phyloP scores from a whole-genome alignment of 2,329 filamentous ascomycete genomes.

The Penicillium sclerotiorum region DNA sequence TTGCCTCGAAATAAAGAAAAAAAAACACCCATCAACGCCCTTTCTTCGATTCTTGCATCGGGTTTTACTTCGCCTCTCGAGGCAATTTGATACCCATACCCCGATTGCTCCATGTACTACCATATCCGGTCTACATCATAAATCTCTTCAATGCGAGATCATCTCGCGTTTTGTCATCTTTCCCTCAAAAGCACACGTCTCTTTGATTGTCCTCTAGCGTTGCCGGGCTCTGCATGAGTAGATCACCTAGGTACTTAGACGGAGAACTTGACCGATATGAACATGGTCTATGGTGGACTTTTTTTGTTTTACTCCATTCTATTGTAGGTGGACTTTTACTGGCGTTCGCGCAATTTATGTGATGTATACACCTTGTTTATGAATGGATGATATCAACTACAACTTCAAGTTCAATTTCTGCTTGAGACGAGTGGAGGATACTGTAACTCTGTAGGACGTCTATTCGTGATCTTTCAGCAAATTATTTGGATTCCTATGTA shows the following conservation, averaged over 20 bases:
- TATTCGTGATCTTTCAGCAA: neutral
- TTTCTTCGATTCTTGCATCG: slow-evolving; percentile 17
- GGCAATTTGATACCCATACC: slow-evolving; percentile 27
- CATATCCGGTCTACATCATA: slow-evolving; percentile 18
- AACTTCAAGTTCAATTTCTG: too few species aligned
- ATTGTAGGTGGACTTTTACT: slow-evolving; percentile 14
- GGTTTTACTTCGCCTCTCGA: slow-evolving; percentile 12
- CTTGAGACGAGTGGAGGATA: too few species aligned
- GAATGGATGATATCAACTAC: slow-evolving; percentile 22
- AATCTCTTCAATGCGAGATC: neutral
- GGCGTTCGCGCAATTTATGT: slow-evolving; percentile 14
- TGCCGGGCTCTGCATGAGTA: neutral
- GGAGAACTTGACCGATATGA: slow-evolving; percentile 24
- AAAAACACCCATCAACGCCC: neutral
- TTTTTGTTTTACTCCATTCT: neutral
- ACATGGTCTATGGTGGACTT: slow-evolving; percentile 20
- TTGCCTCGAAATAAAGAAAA: slow-evolving; percentile 48
- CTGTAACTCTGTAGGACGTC: too few species aligned
- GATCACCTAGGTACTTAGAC: neutral
- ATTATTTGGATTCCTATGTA: slow-evolving; percentile 22
- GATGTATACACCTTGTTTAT: slow-evolving; percentile 24
- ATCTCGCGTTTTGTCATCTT: neutral
- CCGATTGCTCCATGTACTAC: slow-evolving; percentile 25
- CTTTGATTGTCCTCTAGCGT: slow-evolving; percentile 1
- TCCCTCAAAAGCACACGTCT: slow-evolving; percentile 11